Percentiles rank a stretch among this genome's conserved stretches.
Evolutionary conservation across 139 green algal genomes (phyloP).

Genomic region (Yamagishiella unicocca): DNA sequence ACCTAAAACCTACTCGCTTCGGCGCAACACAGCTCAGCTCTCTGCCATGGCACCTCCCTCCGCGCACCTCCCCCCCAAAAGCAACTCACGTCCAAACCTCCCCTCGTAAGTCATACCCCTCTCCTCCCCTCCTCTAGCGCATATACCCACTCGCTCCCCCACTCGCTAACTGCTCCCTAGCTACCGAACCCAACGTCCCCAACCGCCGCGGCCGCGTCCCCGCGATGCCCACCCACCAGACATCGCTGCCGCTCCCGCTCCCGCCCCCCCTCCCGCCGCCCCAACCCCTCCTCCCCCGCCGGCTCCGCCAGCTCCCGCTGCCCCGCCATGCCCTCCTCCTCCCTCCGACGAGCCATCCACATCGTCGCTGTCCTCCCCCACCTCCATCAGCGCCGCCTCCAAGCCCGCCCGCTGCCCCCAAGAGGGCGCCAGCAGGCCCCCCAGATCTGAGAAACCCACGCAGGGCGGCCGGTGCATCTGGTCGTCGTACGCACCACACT

Average conservation of each 20-base stretch:
- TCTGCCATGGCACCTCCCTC: too few species aligned
- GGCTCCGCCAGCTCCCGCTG: background rate
- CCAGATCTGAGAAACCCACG: conserved; percentile 5
- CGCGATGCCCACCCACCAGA: too few species aligned
- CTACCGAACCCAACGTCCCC: background rate
- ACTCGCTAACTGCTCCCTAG: too few species aligned
- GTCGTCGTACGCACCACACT: background rate
- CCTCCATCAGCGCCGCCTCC: background rate
- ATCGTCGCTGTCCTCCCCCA: background rate
- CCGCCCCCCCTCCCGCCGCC: background rate
- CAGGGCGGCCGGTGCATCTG: background rate
- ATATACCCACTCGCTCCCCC: too few species aligned
- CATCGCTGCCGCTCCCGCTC: background rate
- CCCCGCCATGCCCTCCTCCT: background rate
- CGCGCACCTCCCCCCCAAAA: too few species aligned
- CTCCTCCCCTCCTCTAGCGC: too few species aligned
- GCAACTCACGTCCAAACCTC: too few species aligned
- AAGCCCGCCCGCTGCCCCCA: background rate
- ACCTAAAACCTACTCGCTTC: too few species aligned
- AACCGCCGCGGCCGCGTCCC: background rate
- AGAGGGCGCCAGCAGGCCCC: conserved; percentile 3
- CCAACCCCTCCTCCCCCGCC: background rate
- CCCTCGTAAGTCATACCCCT: too few species aligned
- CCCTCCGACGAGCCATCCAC: background rate
- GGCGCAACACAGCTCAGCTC: too few species aligned